phyloP scores from a whole-genome alignment of 352 stramenopile genomes.

The Globisporangium alternatum region DNA sequence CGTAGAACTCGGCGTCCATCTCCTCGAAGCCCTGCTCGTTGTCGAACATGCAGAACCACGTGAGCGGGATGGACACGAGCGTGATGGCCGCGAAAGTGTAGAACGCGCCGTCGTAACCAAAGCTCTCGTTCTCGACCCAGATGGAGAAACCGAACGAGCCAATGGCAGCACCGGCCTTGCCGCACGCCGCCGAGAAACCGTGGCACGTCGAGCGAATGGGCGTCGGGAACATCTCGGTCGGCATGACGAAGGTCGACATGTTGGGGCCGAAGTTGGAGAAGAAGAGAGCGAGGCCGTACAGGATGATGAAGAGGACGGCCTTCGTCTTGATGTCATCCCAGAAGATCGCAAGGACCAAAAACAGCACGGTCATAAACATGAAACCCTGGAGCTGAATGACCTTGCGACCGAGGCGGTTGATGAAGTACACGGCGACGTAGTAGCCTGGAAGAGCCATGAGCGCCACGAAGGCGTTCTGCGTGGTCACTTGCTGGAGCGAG shows the following conservation, averaged over 20 bases:
- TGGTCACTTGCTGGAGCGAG: conserved; percentile 49
- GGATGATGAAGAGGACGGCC: conserved; percentile 59
- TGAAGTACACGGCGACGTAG: conserved; percentile 71
- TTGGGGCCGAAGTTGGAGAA: conserved; percentile 88
- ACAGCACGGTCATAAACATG: conserved; percentile 58
- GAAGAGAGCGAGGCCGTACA: conserved; percentile 77
- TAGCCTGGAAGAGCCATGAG: conserved; percentile 78
- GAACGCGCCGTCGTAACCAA: conserved; percentile 55
- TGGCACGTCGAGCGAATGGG: conserved; percentile 85
- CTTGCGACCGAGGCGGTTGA: conserved; percentile 27
- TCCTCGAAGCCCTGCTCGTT: conserved; percentile 50
- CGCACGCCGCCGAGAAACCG: conserved; percentile 81
- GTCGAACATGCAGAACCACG: conserved; percentile 66
- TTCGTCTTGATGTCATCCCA: conserved; percentile 55
- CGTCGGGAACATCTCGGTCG: conserved; percentile 78
- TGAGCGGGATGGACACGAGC: conserved; percentile 51
- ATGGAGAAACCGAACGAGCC: conserved; percentile 64
- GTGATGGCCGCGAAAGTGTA: conserved; percentile 59
- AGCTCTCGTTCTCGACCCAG: conserved; percentile 56
- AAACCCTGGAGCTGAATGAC: conserved; percentile 81
- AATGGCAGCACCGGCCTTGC: conserved; percentile 81
- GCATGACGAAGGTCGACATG: conserved; percentile 67
- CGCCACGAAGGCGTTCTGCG: conserved; percentile 55
- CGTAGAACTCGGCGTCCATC: conserved; percentile 68
- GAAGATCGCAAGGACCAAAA: conserved; percentile 56